These are phyloP conservation scores for Neurospora tetraspora DNA, from an alignment of 495 filamentous ascomycete genomes.

Conservation along the genomic window DNA sequence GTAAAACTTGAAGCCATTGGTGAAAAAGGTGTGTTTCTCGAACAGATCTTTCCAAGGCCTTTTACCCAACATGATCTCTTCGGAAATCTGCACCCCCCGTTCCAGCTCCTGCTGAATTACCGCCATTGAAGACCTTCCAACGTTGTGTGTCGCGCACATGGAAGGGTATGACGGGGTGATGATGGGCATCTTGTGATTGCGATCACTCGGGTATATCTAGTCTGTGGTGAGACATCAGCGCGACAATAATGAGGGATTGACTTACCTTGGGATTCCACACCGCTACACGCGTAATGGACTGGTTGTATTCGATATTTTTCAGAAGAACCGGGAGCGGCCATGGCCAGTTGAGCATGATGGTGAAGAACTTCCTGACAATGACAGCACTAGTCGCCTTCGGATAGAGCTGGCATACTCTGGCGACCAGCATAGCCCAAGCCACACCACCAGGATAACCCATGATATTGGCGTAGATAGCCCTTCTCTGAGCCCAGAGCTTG, in stretches of 20 bases:
- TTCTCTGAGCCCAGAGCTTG: conserved; percentile 91
- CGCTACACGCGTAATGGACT: conserved; percentile 53
- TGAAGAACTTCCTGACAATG: conserved; percentile 86
- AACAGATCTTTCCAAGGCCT: conserved; percentile 80
- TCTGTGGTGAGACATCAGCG: conserved; percentile 25
- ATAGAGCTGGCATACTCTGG: conserved; percentile 93
- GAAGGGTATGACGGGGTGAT: conserved; percentile 94
- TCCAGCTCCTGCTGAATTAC: conserved; percentile 77
- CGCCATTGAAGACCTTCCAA: conserved; percentile 72
- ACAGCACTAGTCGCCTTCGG: conserved; percentile 79
- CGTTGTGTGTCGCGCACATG: conserved; percentile 94
- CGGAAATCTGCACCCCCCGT: conserved; percentile 65
- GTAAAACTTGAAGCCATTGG: conserved; percentile 86
- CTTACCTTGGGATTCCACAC: conserved; percentile 91
- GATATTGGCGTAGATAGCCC: conserved; percentile 89
- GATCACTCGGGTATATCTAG: conserved; percentile 71
- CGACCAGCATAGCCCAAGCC: conserved; percentile 95
- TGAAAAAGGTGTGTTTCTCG: conserved; percentile 82
- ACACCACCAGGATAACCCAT: conserved; percentile 95
- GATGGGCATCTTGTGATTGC: conserved; percentile 87
- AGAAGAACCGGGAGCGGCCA: conserved; percentile 89
- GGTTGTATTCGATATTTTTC: conserved; percentile 78
- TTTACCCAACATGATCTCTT: conserved; percentile 66
- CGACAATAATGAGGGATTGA: background rate
- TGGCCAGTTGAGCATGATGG: conserved; percentile 79